Conservation (phyloP, 148 eudicot species). For the Chenopodium album region DNA sequence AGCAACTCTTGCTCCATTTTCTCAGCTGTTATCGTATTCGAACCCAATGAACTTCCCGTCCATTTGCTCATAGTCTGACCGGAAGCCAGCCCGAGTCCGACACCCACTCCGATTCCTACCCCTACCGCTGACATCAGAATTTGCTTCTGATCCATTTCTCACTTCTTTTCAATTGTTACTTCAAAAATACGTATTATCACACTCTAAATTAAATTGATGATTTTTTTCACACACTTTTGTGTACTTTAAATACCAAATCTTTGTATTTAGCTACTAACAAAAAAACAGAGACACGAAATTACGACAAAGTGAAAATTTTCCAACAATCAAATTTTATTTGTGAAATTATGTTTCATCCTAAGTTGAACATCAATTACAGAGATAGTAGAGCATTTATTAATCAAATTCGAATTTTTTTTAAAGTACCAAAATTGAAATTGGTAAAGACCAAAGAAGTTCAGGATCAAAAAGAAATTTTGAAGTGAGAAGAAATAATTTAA, state of each 20-base stretch:
- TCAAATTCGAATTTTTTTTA: not conserved
- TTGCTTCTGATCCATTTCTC: conserved; percentile 71
- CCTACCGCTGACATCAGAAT: conserved; percentile 78
- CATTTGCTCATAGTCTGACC: conserved; percentile 70
- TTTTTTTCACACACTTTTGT: not conserved
- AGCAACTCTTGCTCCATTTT: conserved; percentile 81
- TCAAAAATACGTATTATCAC: not conserved
- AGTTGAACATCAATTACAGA: not conserved
- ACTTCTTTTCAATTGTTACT: not conserved
- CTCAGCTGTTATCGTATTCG: conserved; percentile 43
- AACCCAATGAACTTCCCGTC: conserved; percentile 36
- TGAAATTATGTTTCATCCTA: not conserved
- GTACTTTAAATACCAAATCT: too few species aligned
- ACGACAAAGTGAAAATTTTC: not conserved
- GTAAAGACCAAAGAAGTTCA: too few species aligned
- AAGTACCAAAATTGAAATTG: too few species aligned
- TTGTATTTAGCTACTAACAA: not conserved
- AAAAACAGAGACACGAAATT: not conserved
- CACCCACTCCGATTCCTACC: conserved; percentile 87
- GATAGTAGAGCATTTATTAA: not conserved
- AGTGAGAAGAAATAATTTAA: not conserved
- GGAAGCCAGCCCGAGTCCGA: conserved; percentile 81
- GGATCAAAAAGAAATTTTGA: not conserved
- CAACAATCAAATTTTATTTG: not conserved
- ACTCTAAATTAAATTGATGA: not conserved